Evolutionary conservation across 257 asterid genomes (phyloP).

Genomic region (Fraxinus anomala): DNA sequence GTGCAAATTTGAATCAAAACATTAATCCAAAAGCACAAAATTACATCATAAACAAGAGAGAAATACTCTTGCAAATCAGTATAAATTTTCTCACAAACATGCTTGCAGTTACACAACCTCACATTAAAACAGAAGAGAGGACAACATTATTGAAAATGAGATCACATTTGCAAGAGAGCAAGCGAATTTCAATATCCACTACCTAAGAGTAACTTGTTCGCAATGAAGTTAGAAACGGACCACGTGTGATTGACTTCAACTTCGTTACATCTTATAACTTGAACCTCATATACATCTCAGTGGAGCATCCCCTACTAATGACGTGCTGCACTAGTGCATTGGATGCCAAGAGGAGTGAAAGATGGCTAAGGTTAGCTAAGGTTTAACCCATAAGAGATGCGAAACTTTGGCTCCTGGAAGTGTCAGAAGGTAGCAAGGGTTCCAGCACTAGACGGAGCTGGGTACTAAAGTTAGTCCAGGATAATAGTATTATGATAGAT

Average conservation of each 20-base stretch:
- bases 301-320: not conserved
- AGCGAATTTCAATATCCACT: not conserved
- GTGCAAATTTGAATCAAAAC: not conserved
- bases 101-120: not conserved
- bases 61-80: not conserved
- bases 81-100: not conserved
- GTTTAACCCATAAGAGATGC: not conserved
- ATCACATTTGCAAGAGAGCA: constrained; percentile 1
- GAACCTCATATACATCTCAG: not conserved
- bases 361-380: not conserved
- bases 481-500: not conserved
- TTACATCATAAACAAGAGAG: not conserved
- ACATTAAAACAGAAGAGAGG: not conserved
- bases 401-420: not conserved
- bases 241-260: not conserved
- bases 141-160: not conserved
- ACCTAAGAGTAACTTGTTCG: not conserved
- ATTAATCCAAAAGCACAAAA: not conserved
- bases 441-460: not conserved
- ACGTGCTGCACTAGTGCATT: not conserved
- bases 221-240: not conserved
- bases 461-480: not conserved
- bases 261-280: not conserved
- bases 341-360: not conserved
- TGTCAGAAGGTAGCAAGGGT: not conserved